Conservation (phyloP, 129 eudicot species). For the Gnaphalium uliginosum region DNA sequence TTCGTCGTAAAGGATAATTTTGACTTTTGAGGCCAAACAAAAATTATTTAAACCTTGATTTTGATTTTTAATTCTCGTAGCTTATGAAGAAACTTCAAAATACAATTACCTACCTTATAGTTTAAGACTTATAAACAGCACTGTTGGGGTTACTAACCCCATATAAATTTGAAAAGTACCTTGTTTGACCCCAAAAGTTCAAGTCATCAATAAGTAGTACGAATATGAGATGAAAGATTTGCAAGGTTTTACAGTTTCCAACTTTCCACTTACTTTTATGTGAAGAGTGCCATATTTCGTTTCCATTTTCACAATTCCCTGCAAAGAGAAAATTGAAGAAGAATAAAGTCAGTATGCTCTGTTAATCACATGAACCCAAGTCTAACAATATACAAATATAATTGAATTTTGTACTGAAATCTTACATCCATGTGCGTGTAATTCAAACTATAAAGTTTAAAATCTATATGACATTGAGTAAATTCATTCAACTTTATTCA, state of each 20-base stretch:
- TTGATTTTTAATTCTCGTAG: too few species aligned
- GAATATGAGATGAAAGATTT: constrained; percentile 14
- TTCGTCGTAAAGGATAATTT: neutral
- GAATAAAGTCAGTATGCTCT: neutral
- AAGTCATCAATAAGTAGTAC: neutral
- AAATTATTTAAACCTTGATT: too few species aligned
- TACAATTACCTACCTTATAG: too few species aligned
- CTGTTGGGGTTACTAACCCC: neutral
- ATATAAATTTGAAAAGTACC: constrained; percentile 15
- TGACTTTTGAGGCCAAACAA: neutral
- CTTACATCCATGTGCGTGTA: too few species aligned
- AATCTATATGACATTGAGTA: neutral
- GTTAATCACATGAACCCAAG: neutral
- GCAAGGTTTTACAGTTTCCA: constrained; percentile 12
- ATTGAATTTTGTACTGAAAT: too few species aligned
- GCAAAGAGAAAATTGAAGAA: constrained; percentile 31
- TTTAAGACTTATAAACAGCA: neutral
- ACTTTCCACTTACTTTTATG: constrained; percentile 60
- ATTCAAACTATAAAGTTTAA: constrained; percentile 9
- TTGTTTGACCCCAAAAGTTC: neutral
- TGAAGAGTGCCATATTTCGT: constrained; percentile 73
- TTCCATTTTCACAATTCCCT: constrained; percentile 87
- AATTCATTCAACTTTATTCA: neutral
- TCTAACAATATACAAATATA: constrained; percentile 14
- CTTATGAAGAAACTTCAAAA: too few species aligned